Conservation (phyloP, 768 basidiomycete species). For the Pholiota conissans region DNA sequence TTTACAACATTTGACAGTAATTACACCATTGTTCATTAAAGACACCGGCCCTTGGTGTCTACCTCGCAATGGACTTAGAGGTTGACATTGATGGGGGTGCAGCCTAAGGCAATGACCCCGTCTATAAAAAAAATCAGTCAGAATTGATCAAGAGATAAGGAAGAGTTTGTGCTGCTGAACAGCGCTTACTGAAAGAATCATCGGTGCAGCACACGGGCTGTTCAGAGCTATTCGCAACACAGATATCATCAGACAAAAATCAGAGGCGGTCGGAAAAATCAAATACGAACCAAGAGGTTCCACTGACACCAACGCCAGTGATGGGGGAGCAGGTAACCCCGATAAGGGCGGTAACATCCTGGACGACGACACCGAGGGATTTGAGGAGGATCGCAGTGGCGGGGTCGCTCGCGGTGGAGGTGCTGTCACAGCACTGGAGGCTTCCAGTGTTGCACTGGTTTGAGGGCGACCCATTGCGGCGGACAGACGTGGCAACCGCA, state of each 20-base stretch:
- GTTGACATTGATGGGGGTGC: no score
- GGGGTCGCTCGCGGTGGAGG: neutral
- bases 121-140: neutral
- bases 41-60: no score
- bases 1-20: no score
- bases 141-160: neutral
- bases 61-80: no score
- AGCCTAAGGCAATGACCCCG: no score
- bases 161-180: neutral
- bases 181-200: neutral
- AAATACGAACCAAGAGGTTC: neutral
- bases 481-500: constrained; percentile 18
- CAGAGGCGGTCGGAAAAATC: no score
- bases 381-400: neutral
- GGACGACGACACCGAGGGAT: neutral
- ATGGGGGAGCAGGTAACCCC: neutral
- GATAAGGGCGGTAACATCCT: no score
- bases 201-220: neutral
- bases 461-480: neutral
- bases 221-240: neutral
- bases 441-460: neutral
- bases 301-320: neutral
- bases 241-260: no score
- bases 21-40: no score
- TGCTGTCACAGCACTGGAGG: constrained; percentile 1